Evolutionary conservation across 371 early-diverging fungal species (phyloP).

Genomic region (Lichtheimia corymbifera): DNA sequence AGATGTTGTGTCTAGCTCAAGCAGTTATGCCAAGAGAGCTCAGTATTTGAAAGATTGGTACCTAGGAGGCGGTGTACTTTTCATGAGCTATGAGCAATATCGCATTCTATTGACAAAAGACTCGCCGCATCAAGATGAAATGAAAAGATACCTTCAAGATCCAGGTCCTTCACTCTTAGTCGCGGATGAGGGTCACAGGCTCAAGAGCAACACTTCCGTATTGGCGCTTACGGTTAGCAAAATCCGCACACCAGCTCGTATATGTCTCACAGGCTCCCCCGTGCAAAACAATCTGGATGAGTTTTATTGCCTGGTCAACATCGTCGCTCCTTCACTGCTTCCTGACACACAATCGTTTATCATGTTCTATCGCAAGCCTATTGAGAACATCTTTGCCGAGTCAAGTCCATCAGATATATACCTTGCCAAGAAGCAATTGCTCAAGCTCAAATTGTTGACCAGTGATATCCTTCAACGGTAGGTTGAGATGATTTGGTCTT

Average conservation of each 20-base stretch:
- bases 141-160: slow-evolving; percentile 40
- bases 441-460: slow-evolving; percentile 19
- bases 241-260: slow-evolving; percentile 58
- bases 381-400: slow-evolving; percentile 65
- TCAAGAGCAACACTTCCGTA: slow-evolving; percentile 67
- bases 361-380: slow-evolving; percentile 63
- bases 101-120: slow-evolving; percentile 35
- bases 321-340: slow-evolving; percentile 64
- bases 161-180: slow-evolving; percentile 75
- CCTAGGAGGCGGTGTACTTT: slow-evolving; percentile 61
- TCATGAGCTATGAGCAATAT: slow-evolving; percentile 67
- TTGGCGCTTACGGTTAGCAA: slow-evolving; percentile 41
- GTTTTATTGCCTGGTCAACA: slow-evolving; percentile 75
- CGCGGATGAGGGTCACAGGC: slow-evolving; percentile 85
- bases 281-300: slow-evolving; percentile 81
- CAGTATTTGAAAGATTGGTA: slow-evolving; percentile 54
- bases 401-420: slow-evolving; percentile 47
- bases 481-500: not conserved
- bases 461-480: slow-evolving; percentile 23
- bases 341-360: slow-evolving; percentile 59
- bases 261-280: slow-evolving; percentile 89
- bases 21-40: not conserved
- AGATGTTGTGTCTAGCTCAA: not conserved
- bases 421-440: slow-evolving; percentile 18
- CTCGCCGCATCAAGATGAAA: slow-evolving; percentile 6